Percentiles rank a stretch among this genome's conserved stretches.
phyloP scores from a whole-genome alignment of 1,139 yeast genomes.

The Magnusiomyces ingens region DNA sequence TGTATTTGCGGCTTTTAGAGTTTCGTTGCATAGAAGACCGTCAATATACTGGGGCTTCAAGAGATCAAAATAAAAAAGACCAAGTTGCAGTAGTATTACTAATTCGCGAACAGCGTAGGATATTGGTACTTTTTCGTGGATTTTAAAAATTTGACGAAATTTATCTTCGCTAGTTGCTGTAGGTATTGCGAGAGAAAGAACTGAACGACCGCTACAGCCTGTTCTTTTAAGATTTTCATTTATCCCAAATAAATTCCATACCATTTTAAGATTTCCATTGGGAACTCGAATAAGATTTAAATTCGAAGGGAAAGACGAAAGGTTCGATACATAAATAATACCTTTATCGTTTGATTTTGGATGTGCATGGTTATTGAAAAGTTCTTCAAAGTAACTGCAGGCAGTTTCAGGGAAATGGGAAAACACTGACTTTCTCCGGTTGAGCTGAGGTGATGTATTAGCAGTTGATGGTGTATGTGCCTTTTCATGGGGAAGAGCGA shows the following conservation, averaged over 20 bases:
- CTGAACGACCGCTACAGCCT: slow-evolving; percentile 81
- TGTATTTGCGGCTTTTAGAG: slow-evolving; percentile 58
- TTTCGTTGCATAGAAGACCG: slow-evolving; percentile 73
- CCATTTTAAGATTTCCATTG: slow-evolving; percentile 46
- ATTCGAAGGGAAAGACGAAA: slow-evolving; percentile 72
- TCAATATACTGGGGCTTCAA: slow-evolving; percentile 67
- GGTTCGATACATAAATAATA: slow-evolving; percentile 68
- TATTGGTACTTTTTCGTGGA: slow-evolving; percentile 47
- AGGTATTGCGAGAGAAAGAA: slow-evolving; percentile 58
- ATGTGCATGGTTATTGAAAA: slow-evolving; percentile 53
- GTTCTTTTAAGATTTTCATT: slow-evolving; percentile 72
- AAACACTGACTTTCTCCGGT: background rate
- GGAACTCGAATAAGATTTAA: slow-evolving; percentile 65
- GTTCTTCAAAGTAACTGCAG: slow-evolving; percentile 53
- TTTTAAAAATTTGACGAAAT: slow-evolving; percentile 67
- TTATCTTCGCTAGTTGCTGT: slow-evolving; percentile 77
- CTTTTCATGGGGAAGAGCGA: slow-evolving; percentile 50
- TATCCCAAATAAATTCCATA: slow-evolving; percentile 54
- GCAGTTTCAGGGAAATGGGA: slow-evolving; percentile 19
- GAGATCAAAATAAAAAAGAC: slow-evolving; percentile 70
- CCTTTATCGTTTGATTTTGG: slow-evolving; percentile 50
- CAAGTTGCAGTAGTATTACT: slow-evolving; percentile 65
- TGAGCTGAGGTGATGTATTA: background rate
- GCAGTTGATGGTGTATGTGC: slow-evolving; percentile 51
- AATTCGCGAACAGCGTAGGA: slow-evolving; percentile 68